Conservation (phyloP, 2,329 filamentous ascomycete species). For the Domatiomyces globalis region DNA sequence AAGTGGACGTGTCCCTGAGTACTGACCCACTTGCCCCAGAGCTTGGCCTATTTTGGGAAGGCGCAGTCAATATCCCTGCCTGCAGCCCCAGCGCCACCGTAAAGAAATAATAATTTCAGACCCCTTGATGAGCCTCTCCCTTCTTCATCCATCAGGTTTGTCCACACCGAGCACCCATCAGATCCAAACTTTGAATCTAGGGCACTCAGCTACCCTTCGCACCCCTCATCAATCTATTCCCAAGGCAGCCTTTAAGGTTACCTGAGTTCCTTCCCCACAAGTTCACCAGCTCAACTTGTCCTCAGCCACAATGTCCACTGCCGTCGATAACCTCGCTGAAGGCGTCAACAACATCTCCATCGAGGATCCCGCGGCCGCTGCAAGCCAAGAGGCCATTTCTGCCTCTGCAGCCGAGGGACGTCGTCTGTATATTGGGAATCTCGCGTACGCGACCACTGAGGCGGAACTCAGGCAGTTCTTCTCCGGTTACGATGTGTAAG, state of each 20-base stretch:
- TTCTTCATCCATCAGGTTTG: slow-evolving; percentile 9
- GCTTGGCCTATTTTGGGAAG: not conserved
- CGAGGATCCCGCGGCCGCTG: slow-evolving; percentile 47
- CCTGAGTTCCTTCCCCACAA: slow-evolving; percentile 45
- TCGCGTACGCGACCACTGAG: slow-evolving; percentile 99
- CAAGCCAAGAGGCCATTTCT: slow-evolving; percentile 79
- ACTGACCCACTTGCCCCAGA: not conserved
- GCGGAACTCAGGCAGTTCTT: slow-evolving; percentile 99
- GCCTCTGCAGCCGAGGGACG: slow-evolving; percentile 97
- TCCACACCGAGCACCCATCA: slow-evolving; percentile 12
- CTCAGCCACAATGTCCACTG: slow-evolving; percentile 62
- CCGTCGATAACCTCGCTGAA: slow-evolving; percentile 55
- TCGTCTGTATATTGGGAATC: slow-evolving; percentile 98
- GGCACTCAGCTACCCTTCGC: slow-evolving; percentile 77
- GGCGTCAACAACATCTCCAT: slow-evolving; percentile 53
- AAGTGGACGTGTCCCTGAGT: not conserved
- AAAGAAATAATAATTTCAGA: not conserved
- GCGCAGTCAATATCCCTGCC: not conserved
- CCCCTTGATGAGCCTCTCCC: not conserved
- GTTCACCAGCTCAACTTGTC: slow-evolving; percentile 24
- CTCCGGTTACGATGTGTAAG: slow-evolving; percentile 98
- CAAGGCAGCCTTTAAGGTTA: slow-evolving; percentile 35
- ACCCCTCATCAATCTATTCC: slow-evolving; percentile 44
- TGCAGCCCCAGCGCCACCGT: not conserved
- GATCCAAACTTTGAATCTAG: slow-evolving; percentile 44